phyloP scores from a whole-genome alignment of 2,329 filamentous ascomycete genomes.

The Trichoderma pleuroti region DNA sequence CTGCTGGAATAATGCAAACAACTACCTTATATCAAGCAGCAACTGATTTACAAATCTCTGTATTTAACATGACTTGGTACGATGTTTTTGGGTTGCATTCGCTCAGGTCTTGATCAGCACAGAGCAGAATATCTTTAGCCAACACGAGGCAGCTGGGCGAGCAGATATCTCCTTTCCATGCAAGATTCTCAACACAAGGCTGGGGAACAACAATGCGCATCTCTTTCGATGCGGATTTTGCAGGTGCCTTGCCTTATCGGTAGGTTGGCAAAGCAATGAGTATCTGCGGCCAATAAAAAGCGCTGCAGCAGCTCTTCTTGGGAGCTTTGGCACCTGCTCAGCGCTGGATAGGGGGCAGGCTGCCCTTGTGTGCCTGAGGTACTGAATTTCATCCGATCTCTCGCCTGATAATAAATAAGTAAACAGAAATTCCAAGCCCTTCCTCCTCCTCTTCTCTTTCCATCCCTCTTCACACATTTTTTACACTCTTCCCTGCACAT shows the following conservation, averaged over 20 bases:
- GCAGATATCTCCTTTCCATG: neutral
- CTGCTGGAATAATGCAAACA: neutral
- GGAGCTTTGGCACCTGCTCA: neutral
- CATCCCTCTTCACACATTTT: neutral
- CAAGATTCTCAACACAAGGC: neutral
- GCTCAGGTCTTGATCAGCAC: neutral
- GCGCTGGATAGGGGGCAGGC: neutral
- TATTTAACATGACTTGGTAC: neutral
- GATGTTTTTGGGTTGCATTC: neutral
- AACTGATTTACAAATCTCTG: neutral
- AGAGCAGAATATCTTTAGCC: neutral
- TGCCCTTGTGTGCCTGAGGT: constrained; percentile 1
- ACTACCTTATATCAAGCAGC: neutral
- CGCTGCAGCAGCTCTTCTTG: neutral
- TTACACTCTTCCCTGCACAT: neutral
- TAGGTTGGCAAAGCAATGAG: neutral
- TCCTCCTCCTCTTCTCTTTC: neutral
- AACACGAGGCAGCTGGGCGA: neutral
- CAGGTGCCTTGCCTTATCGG: neutral
- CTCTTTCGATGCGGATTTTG: neutral
- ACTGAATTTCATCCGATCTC: neutral
- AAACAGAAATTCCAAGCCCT: neutral
- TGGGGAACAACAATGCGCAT: neutral
- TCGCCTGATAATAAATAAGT: neutral
- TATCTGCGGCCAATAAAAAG: neutral